Evolutionary conservation across 2,329 filamentous ascomycete species (phyloP).

Genomic region (Scopulariopsis brevicaulis): DNA sequence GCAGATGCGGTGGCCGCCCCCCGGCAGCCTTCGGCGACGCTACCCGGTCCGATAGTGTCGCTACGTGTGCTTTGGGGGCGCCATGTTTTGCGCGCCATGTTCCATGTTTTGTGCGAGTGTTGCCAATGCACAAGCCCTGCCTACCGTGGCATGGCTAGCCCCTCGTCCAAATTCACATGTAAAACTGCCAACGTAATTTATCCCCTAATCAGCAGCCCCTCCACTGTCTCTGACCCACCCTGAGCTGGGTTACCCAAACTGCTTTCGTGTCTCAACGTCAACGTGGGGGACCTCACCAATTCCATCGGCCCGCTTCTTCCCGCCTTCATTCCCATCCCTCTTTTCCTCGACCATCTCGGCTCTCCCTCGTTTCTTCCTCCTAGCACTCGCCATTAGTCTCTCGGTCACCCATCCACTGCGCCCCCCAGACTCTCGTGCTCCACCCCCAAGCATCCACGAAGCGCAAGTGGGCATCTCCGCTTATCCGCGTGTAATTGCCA

Average conservation of each 20-base stretch:
- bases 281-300: neutral
- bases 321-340: neutral
- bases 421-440: neutral
- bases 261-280: neutral
- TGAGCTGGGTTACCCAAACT: neutral
- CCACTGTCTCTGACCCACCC: neutral
- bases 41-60: neutral
- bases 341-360: neutral
- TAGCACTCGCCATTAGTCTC: neutral
- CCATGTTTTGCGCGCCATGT: neutral
- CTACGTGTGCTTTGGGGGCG: neutral
- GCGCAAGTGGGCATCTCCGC: neutral
- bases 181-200: neutral
- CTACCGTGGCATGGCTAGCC: too few relatives aligned
- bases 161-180: neutral
- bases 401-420: neutral
- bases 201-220: conserved; percentile 2
- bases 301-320: neutral
- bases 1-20: neutral
- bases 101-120: neutral
- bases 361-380: neutral
- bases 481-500: too few relatives aligned
- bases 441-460: neutral
- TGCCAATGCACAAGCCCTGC: neutral
- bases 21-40: neutral